Conservation (phyloP, 164 flowering plant genomes). For the Kingdonia uniflora region DNA sequence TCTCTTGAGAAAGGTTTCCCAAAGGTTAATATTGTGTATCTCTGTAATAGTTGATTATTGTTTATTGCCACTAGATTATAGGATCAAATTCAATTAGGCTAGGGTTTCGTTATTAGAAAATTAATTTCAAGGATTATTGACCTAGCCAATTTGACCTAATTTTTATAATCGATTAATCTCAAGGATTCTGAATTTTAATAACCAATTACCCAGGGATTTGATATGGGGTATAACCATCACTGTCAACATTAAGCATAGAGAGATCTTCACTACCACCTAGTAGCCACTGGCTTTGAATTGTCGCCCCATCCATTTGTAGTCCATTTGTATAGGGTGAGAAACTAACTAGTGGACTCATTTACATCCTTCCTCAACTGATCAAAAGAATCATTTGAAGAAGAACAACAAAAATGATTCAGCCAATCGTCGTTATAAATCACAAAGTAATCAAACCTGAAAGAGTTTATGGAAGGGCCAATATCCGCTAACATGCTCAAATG, state of each 20-base stretch:
- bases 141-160: too few relatives aligned
- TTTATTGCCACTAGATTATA: too few relatives aligned
- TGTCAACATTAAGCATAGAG: constrained; percentile 29
- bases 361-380: constrained; percentile 29
- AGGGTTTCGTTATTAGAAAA: too few relatives aligned
- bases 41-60: too few relatives aligned
- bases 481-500: constrained; percentile 22
- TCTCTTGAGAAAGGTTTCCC: too few relatives aligned
- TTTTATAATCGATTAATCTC: too few relatives aligned
- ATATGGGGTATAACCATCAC: constrained; percentile 37
- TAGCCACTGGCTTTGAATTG: constrained; percentile 41
- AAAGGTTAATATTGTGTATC: too few relatives aligned
- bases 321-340: constrained; percentile 38
- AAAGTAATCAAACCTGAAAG: constrained; percentile 46
- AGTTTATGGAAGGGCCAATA: constrained; percentile 28
- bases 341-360: constrained; percentile 34
- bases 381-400: constrained; percentile 22
- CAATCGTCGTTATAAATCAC: constrained; percentile 46
- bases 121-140: too few relatives aligned
- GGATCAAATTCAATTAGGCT: too few relatives aligned
- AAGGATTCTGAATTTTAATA: too few relatives aligned
- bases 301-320: constrained; percentile 16
- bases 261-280: constrained; percentile 31
- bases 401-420: constrained; percentile 30
- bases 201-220: constrained; percentile 51